Base-by-base conservation (phyloP, 176 grass and related monocot species). In the Rhynchospora breviuscula region DNA sequence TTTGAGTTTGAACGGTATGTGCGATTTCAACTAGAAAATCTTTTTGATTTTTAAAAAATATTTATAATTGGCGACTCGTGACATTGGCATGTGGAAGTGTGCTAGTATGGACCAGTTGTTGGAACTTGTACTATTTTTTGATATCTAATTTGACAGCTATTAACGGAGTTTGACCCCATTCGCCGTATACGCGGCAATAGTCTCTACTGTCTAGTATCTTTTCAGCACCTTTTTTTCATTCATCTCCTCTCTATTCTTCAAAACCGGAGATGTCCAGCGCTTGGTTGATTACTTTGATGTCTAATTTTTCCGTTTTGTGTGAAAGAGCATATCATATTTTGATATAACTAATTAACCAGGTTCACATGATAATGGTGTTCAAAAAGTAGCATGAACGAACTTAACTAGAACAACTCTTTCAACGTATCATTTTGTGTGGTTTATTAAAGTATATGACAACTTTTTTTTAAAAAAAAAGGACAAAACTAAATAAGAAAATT, bases 111-210 rank as follows among this genome's bases (percentile, higher is more conserved):
- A 77, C 49, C 49, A 77, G 45, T 82, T 33, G 44, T 82, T 52
- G 80, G 80, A 19, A 67, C 57, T 67, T 31, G 80, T 67, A 82
- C 63, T 47, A 81, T 62, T 21, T 79, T 58, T 58, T 58, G 5
- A 63, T 48, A 81, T 81, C 58, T 62, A 62, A 81, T 49, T 65
- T 82, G 45, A 82, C 80, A 82, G 80, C 80, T 82, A 82, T 67
- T 82, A 63, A 82, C 60, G 60, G 80, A 46, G 19, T 62, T 67
- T n/a, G 60, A 67, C 43, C n/a, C 79, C 44, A 46, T 48, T 52
- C 12, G 72, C 47, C 23, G 22, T 75, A 56, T 56, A 82, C 60
- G 63, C 40, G 61, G 61, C 80, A 82, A 63, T 65, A 67, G 80
- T 82, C 45, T 82, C 45, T 82, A 75, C n/a, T 63, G 18, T 19